A percentile compares a stretch with the other conserved stretches of the same genome.
Evolutionary conservation across 768 basidiomycete species (phyloP).

Genomic region (Naganishia onofrii): DNA sequence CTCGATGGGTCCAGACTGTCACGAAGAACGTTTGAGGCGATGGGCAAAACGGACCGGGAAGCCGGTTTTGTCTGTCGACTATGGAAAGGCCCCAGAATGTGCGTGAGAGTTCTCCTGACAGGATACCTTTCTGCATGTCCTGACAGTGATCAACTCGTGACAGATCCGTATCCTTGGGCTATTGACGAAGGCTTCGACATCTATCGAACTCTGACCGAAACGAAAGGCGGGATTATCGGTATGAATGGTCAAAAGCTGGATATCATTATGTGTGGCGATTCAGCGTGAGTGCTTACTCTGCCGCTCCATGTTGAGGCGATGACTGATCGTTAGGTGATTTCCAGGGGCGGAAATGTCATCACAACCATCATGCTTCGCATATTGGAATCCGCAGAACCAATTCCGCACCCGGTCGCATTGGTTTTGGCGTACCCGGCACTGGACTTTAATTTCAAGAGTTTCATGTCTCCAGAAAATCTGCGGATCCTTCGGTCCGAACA

Average conservation of each 20-base stretch:
- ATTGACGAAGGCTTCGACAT: slow-evolving; percentile 92
- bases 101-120: slow-evolving; percentile 42
- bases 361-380: slow-evolving; percentile 80
- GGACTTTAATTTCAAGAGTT: slow-evolving; percentile 97
- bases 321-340: background rate
- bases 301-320: background rate
- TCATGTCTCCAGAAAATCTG: slow-evolving; percentile 72
- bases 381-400: slow-evolving; percentile 62
- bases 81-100: slow-evolving; percentile 97
- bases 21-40: slow-evolving; percentile 82
- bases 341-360: slow-evolving; percentile 81
- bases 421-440: slow-evolving; percentile 87
- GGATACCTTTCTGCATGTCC: background rate
- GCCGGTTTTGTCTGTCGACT: slow-evolving; percentile 82
- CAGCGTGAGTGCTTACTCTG: slow-evolving; percentile 68
- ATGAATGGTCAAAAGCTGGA: slow-evolving; percentile 80
- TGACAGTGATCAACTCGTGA: background rate
- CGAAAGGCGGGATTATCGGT: slow-evolving; percentile 74
- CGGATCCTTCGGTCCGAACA: slow-evolving; percentile 82
- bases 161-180: slow-evolving; percentile 95
- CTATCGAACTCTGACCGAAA: slow-evolving; percentile 75
- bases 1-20: slow-evolving; percentile 92
- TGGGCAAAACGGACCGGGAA: slow-evolving; percentile 79
- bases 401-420: slow-evolving; percentile 75
- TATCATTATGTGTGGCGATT: slow-evolving; percentile 83